Conservation (phyloP, 2,329 filamentous ascomycete species). For the Xylaria digitata region DNA sequence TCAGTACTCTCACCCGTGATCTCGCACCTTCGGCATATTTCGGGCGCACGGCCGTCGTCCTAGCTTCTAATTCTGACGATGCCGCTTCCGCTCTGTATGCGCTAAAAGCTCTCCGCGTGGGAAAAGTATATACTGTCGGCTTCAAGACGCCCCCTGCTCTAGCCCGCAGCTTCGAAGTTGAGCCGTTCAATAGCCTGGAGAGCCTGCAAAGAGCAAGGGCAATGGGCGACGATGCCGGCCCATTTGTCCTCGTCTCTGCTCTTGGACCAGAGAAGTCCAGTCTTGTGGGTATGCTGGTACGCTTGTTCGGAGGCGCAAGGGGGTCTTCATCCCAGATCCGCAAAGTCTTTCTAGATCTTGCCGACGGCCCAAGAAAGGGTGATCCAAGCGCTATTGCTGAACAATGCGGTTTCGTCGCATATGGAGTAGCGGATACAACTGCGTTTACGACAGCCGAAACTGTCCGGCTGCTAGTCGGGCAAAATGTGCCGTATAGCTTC, state of each 20-base stretch:
- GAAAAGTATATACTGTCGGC: constrained; percentile 85
- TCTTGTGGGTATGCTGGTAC: constrained; percentile 80
- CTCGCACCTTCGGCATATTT: constrained; percentile 85
- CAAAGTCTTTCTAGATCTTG: constrained; percentile 85
- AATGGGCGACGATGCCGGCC: constrained; percentile 65
- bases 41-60: constrained; percentile 78
- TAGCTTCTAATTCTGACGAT: constrained; percentile 78
- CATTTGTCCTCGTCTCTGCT: constrained; percentile 84
- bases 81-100: constrained; percentile 84
- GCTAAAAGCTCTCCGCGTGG: constrained; percentile 77
- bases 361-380: constrained; percentile 72
- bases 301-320: constrained; percentile 70
- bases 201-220: constrained; percentile 65
- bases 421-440: constrained; percentile 81
- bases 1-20: constrained; percentile 82
- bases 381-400: constrained; percentile 78
- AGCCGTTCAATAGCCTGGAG: constrained; percentile 82
- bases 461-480: constrained; percentile 79
- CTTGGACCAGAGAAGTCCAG: constrained; percentile 82
- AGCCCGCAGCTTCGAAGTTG: constrained; percentile 75
- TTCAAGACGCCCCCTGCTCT: constrained; percentile 74
- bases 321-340: constrained; percentile 55
- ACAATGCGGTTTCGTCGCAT: constrained; percentile 81
- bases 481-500: constrained; percentile 90
- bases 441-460: constrained; percentile 89